phyloP scores from a whole-genome alignment of 2,329 filamentous ascomycete species.

The Apiospora hydei region DNA sequence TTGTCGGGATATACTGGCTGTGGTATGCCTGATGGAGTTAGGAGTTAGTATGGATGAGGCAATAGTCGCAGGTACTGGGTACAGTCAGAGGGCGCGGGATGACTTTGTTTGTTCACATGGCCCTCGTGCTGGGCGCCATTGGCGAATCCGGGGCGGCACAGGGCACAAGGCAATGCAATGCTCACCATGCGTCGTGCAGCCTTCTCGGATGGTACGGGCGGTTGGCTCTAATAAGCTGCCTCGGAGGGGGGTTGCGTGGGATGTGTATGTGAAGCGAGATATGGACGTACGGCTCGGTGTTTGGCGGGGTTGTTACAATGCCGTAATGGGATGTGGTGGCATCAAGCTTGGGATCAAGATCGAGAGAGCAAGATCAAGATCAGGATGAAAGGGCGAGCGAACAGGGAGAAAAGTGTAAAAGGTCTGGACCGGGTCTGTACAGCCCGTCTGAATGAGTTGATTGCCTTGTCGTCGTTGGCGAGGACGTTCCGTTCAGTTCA shows the following conservation, averaged over 20 bases:
- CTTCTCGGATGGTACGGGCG: not conserved
- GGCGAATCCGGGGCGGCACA: conserved; percentile 1
- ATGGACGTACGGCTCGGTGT: not conserved
- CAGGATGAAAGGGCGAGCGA: not conserved
- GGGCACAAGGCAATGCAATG: conserved; percentile 12
- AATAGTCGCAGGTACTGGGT: not conserved
- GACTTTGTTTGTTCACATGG: conserved; percentile 13
- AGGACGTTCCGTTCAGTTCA: not conserved
- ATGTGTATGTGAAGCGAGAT: not conserved
- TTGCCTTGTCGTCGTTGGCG: not conserved
- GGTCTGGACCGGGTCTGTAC: not conserved
- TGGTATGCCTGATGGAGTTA: not conserved
- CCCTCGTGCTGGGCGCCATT: not conserved
- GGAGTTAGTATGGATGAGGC: conserved; percentile 14
- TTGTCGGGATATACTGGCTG: not conserved
- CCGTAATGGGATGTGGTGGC: conserved; percentile 4
- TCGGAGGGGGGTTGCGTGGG: not conserved
- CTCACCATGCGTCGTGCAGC: conserved; percentile 16
- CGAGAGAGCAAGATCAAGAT: not conserved
- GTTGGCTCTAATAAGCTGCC: not conserved
- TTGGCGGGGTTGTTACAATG: conserved; percentile 5
- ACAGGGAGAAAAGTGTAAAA: not conserved
- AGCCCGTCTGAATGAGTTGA: not conserved
- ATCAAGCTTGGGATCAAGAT: not conserved
- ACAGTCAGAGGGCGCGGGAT: not conserved